Evolutionary conservation across 2,329 filamentous ascomycete species (phyloP).

Genomic region (Sporothrix pseudoabietina): DNA sequence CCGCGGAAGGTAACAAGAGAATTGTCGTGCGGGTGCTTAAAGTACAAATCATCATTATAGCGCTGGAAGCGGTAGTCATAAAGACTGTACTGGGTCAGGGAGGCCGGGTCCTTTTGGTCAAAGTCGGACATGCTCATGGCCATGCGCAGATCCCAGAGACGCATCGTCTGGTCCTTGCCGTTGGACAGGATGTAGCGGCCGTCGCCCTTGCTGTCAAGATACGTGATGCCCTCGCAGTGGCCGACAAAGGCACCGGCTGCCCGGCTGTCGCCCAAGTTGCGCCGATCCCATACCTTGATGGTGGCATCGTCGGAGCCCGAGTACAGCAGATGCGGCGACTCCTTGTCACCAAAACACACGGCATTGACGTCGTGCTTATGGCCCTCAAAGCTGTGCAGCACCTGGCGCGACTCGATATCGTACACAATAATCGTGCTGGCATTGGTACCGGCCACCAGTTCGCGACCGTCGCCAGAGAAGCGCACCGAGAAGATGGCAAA

Average conservation of each 20-base stretch:
- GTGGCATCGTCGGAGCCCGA: constrained; percentile 94
- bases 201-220: constrained; percentile 70
- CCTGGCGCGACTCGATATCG: constrained; percentile 79
- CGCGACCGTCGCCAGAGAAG: constrained; percentile 87
- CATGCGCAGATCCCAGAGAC: constrained; percentile 92
- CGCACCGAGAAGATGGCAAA: constrained; percentile 85
- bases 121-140: constrained; percentile 75
- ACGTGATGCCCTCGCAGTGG: constrained; percentile 67
- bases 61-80: constrained; percentile 75
- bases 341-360: constrained; percentile 89
- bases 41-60: constrained; percentile 67
- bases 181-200: constrained; percentile 87
- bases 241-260: constrained; percentile 67
- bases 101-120: constrained; percentile 56
- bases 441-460: constrained; percentile 87
- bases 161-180: constrained; percentile 95
- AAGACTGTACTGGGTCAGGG: constrained; percentile 65
- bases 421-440: constrained; percentile 81
- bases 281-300: constrained; percentile 93
- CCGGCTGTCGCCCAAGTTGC: constrained; percentile 84
- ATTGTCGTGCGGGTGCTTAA: constrained; percentile 80
- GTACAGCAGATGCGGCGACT: constrained; percentile 90
- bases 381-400: constrained; percentile 73
- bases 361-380: constrained; percentile 93
- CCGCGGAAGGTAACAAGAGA: constrained; percentile 92